Base-by-base conservation (phyloP, 176 grass and related monocot genomes). In the Raddia guianensis region DNA sequence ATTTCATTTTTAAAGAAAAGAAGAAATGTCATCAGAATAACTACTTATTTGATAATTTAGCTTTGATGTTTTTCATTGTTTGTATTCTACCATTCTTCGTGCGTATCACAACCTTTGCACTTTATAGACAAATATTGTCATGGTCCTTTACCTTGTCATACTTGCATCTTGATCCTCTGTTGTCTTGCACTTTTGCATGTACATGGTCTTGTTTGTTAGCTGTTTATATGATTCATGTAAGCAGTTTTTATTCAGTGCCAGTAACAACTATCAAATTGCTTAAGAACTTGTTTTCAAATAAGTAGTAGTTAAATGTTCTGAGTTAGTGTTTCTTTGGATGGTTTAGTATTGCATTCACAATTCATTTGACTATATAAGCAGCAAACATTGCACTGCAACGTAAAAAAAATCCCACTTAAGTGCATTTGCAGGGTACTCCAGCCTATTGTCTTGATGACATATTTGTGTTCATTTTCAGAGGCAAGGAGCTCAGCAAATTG, bases 401-500 rank as follows among this genome's bases (percentile, higher is more conserved):
- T 66, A 19, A 73, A 66, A 5, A 60, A 43, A 19, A 27, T 59
- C 5, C 52, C 14, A 3, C 13, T 50, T 63, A 72, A 18, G 5
- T 43, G 15, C 59, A 73, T 68, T 40, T 48, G 9, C 48, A 58
- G 14, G 7, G 51, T 12, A 61, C 34, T 88, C 69, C 47, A 20
- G 70, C 44, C 15, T 33, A 32, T 72, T 21, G 12, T 44, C 16
- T 51, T 8, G 42, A 14, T 87, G 54, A 69, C 47, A 55, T 66
- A 63, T 74, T 16, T 54, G 5, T 63, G 5, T 69, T 52, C 2
- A 48, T 83, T 94, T 87, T 85, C 90, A 99, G 96, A 99, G 91
- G 72, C 85, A 73, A 87, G 91, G 87, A 83, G 93, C 96, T 78
- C 93, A 95, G 83, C 91, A 87, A 82, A 85, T 99, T 77, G 96